phyloP scores from a whole-genome alignment of 495 filamentous ascomycete genomes.

The Symbiotaphrina buchneri region DNA sequence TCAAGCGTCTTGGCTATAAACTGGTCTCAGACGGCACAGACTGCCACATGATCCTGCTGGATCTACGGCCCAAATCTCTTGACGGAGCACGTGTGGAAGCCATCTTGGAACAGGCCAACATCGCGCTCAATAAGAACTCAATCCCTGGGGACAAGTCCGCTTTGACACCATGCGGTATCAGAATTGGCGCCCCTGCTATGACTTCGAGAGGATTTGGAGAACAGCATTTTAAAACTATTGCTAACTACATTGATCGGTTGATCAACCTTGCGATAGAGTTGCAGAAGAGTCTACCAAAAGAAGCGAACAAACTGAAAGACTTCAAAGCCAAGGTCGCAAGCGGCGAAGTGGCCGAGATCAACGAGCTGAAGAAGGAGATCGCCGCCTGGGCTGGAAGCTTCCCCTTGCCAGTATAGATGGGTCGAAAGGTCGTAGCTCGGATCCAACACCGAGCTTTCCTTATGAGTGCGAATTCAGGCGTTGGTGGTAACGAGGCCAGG shows the following conservation, averaged over 20 bases:
- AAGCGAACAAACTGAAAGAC: constrained; percentile 97
- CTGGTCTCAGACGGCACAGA: constrained; percentile 93
- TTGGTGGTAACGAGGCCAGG: no score
- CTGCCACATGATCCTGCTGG: constrained; percentile 94
- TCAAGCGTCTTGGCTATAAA: constrained; percentile 70
- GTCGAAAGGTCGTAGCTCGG: no score
- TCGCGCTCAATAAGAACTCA: constrained; percentile 98
- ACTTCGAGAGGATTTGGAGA: constrained; percentile 83
- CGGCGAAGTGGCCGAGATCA: constrained; percentile 58
- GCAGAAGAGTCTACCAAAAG: constrained; percentile 71
- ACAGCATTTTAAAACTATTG: constrained; percentile 82
- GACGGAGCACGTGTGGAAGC: constrained; percentile 95
- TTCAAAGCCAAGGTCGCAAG: constrained; percentile 80
- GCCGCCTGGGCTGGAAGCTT: constrained; percentile 69
- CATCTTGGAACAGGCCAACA: constrained; percentile 91
- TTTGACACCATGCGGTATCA: constrained; percentile 81
- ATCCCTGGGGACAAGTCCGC: constrained; percentile 97
- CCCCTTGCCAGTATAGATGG: constrained; percentile 68
- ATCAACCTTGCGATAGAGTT: constrained; percentile 69
- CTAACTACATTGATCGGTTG: constrained; percentile 63
- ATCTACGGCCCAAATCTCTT: constrained; percentile 55
- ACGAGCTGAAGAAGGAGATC: constrained; percentile 72
- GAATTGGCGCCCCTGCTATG: constrained; percentile 95
- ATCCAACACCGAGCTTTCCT: no score
- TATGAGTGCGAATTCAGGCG: no score